Evolutionary conservation across 139 green algal species (phyloP), one percentile per base, ranked within the genome.

Genomic region (Bryopsis sp.): DNA sequence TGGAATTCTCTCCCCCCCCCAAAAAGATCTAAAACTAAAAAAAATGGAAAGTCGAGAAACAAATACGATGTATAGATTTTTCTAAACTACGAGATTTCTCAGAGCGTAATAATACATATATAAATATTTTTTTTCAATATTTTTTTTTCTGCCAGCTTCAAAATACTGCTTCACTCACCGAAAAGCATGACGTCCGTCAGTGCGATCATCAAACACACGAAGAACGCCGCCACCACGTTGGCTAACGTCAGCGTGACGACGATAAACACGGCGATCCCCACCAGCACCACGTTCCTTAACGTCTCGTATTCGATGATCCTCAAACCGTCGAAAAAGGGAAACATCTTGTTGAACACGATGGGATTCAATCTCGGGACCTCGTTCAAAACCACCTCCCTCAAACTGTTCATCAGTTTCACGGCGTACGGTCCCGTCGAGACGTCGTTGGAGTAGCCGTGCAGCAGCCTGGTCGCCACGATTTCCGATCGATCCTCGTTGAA

Each of bases 61-160:
- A n/a, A n/a, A n/a, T n/a, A n/a, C n/a, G n/a, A n/a, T n/a, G n/a
- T n/a, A n/a, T n/a, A n/a, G n/a, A n/a, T n/a, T n/a, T n/a, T n/a
- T n/a, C n/a, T n/a, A n/a, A n/a, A n/a, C n/a, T n/a, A n/a, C n/a
- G n/a, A n/a, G n/a, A n/a, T n/a, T n/a, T n/a, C n/a, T n/a, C n/a
- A n/a, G n/a, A n/a, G n/a, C n/a, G n/a, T n/a, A n/a, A n/a, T n/a
- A n/a, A n/a, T n/a, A n/a, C n/a, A n/a, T n/a, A n/a, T n/a, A n/a
- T n/a, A n/a, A n/a, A n/a, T n/a, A n/a, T n/a, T n/a, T n/a, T n/a
- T n/a, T n/a, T n/a, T n/a, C n/a, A n/a, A n/a, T n/a, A n/a, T n/a
- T n/a, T n/a, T n/a, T n/a, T n/a, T n/a, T n/a, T n/a, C n/a, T 81
- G 2, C 82, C 75, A 7, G 54, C 71, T 67, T 86, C 77, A 62